phyloP scores from a whole-genome alignment of 345 rosid genomes.

The Brassica napus region Da-Ae NC_063452.1:15383501-15384000 shows the following conservation, averaged over 20 bases:
- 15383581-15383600: background rate
- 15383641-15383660: too few relatives aligned
- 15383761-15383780: too few relatives aligned
- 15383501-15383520: background rate
- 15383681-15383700: background rate
- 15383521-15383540: background rate
- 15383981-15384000: background rate
- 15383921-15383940: background rate
- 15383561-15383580: background rate
- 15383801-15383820: background rate
- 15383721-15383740: background rate
- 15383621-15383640: background rate
- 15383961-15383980: background rate
- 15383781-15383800: background rate
- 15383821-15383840: background rate
- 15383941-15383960: background rate
- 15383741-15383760: background rate
- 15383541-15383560: background rate
- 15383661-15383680: background rate
- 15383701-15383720: too few relatives aligned
- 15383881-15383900: background rate
- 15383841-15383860: background rate
- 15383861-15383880: background rate
- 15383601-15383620: background rate
- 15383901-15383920: background rate